phyloP scores from a whole-genome alignment of 345 rosid species.

The Schrenkiella parvula region DNA sequence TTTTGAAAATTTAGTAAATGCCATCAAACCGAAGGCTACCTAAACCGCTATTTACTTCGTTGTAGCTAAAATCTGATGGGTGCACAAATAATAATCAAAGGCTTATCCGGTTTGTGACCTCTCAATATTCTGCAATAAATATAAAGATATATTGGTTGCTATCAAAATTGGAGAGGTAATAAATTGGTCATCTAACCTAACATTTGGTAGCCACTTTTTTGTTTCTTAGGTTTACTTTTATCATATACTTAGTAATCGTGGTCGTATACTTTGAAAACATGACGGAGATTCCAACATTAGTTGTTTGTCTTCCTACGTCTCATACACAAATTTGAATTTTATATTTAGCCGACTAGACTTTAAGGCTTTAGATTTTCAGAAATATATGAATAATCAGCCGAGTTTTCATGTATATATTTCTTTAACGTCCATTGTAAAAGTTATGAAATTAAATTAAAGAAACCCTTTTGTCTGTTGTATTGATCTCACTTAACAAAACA shows the following conservation, averaged over 20 bases:
- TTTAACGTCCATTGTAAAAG: not conserved
- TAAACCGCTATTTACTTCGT: too few species aligned
- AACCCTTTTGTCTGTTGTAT: not conserved
- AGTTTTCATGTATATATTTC: too few species aligned
- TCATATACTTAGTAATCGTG: too few species aligned
- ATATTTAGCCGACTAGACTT: not conserved
- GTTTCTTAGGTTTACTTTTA: not conserved
- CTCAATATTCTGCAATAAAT: not conserved
- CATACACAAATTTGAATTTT: not conserved
- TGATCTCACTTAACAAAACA: not conserved
- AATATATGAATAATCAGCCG: not conserved
- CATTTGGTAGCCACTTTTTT: not conserved
- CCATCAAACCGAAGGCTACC: too few species aligned
- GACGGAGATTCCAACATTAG: not conserved
- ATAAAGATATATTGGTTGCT: not conserved
- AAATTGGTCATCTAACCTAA: constrained; percentile 10
- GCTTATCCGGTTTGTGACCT: too few species aligned
- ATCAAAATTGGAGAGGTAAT: not conserved
- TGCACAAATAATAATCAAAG: too few species aligned
- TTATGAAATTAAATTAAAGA: not conserved
- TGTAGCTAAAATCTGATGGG: too few species aligned
- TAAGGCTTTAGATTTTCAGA: not conserved
- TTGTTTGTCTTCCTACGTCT: not conserved
- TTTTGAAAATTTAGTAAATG: too few species aligned
- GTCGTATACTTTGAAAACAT: not conserved